A percentile compares a stretch with the other conserved stretches of the same genome.
Conservation (phyloP, 1,284 basidiomycete species). For the Coniophora puteana region DNA sequence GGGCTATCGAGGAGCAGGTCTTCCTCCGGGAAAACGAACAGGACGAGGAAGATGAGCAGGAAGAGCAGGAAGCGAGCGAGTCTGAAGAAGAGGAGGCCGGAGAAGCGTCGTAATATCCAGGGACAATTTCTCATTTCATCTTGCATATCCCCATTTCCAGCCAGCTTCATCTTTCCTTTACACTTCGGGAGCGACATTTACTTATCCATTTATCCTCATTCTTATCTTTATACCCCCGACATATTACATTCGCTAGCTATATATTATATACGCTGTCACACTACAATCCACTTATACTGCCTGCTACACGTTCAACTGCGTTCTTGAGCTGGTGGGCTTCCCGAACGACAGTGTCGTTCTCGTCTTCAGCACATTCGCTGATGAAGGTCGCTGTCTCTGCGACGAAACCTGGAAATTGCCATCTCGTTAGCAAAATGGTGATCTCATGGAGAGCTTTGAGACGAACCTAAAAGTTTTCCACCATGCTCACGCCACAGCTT, state of each 20-base stretch:
- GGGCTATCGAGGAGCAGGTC: conserved; percentile 56
- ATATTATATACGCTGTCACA: background rate
- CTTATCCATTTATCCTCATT: background rate
- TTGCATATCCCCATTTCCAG: background rate
- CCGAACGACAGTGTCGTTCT: conserved; percentile 71
- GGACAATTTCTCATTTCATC: background rate
- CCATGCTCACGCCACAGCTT: conserved; percentile 80
- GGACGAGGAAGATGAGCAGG: background rate
- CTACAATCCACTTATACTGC: conserved; percentile 56
- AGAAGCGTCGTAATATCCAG: background rate
- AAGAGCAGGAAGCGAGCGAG: background rate
- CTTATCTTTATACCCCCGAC: background rate
- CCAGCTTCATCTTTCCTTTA: background rate
- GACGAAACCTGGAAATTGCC: conserved; percentile 50
- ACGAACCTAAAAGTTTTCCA: conserved; percentile 63
- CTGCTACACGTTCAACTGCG: conserved; percentile 66
- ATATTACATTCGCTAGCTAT: background rate
- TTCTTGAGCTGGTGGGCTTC: conserved; percentile 63
- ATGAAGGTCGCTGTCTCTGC: conserved; percentile 82
- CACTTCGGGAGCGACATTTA: background rate
- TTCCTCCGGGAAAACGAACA: conserved; percentile 33
- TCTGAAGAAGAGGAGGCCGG: background rate
- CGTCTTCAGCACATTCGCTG: conserved; percentile 78
- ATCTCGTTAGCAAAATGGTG: conserved; percentile 1
- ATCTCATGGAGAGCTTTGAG: background rate